phyloP scores from a whole-genome alignment of 306 rosid genomes.

The Crataegus laevigata region DNA sequence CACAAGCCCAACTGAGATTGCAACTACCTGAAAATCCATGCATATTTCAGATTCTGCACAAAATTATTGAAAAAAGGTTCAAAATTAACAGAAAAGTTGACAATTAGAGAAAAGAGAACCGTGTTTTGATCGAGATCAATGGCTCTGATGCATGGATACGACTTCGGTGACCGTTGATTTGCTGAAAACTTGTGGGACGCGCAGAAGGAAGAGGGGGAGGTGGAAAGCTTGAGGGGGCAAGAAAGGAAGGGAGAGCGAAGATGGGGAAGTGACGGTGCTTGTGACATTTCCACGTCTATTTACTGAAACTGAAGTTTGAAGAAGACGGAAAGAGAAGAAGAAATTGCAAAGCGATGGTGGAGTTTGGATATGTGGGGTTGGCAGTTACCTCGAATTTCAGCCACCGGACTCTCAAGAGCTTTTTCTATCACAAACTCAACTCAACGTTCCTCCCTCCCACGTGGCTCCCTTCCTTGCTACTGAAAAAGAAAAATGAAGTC shows the following conservation, averaged over 20 bases:
- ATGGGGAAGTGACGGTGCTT: constrained; percentile 42
- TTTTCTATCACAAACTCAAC: background rate
- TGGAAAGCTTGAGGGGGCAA: constrained; percentile 49
- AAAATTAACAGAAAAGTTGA: no score
- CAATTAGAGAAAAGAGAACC: constrained; percentile 25
- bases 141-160: constrained; percentile 77
- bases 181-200: constrained; percentile 7
- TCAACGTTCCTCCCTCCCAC: background rate
- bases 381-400: background rate
- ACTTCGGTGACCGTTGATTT: constrained; percentile 47
- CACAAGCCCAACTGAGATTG: constrained; percentile 71
- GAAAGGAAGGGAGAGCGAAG: constrained; percentile 59
- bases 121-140: constrained; percentile 86
- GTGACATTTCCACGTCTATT: constrained; percentile 40
- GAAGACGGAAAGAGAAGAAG: background rate
- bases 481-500: no score
- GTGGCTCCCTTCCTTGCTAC: background rate
- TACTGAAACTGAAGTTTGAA: background rate
- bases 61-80: background rate
- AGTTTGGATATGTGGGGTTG: constrained; percentile 34
- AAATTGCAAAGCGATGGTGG: background rate
- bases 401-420: background rate
- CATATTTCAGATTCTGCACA: background rate
- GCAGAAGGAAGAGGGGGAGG: constrained; percentile 5
- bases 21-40: constrained; percentile 47